Evolutionary conservation across 768 basidiomycete species (phyloP).

Genomic region (Paxillus involutus): DNA sequence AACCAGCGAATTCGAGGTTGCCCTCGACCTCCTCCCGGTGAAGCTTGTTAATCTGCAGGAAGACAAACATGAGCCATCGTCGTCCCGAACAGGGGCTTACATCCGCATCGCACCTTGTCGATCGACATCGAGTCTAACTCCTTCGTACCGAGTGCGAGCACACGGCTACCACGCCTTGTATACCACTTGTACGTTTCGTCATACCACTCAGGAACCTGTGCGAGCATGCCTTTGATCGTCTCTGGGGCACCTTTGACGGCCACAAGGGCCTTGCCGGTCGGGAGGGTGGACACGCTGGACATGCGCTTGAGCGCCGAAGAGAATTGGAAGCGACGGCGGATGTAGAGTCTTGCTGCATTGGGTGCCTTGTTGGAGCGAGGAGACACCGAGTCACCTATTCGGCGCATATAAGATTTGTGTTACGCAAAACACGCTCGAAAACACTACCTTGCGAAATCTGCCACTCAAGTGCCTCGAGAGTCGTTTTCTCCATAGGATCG

Average conservation of each 20-base stretch:
- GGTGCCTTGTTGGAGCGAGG: slow-evolving; percentile 52
- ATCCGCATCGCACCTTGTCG: slow-evolving; percentile 60
- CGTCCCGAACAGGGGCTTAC: neutral
- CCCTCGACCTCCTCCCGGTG: slow-evolving; percentile 80
- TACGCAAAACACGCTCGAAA: neutral
- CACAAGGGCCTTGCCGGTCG: slow-evolving; percentile 59
- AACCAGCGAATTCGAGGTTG: slow-evolving; percentile 83
- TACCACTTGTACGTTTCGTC: slow-evolving; percentile 96
- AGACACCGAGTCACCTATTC: slow-evolving; percentile 62
- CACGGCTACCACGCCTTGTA: slow-evolving; percentile 89
- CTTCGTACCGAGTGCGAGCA: slow-evolving; percentile 88
- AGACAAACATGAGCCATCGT: neutral
- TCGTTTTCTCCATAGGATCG: slow-evolving; percentile 99
- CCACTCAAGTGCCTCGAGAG: slow-evolving; percentile 90
- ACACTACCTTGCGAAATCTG: slow-evolving; percentile 60
- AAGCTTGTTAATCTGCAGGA: slow-evolving; percentile 80
- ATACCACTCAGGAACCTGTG: slow-evolving; percentile 69
- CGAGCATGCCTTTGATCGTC: slow-evolving; percentile 89
- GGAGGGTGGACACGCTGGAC: slow-evolving; percentile 80
- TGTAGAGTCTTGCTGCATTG: slow-evolving; percentile 60
- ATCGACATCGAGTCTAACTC: slow-evolving; percentile 68
- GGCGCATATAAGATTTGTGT: neutral
- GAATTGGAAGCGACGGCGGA: slow-evolving; percentile 95
- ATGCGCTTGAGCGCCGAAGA: slow-evolving; percentile 97
- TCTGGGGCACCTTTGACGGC: slow-evolving; percentile 98